Evolutionary conservation across 1,139 yeast species (phyloP).

Genomic region (Kodamaea anthophila): DNA sequence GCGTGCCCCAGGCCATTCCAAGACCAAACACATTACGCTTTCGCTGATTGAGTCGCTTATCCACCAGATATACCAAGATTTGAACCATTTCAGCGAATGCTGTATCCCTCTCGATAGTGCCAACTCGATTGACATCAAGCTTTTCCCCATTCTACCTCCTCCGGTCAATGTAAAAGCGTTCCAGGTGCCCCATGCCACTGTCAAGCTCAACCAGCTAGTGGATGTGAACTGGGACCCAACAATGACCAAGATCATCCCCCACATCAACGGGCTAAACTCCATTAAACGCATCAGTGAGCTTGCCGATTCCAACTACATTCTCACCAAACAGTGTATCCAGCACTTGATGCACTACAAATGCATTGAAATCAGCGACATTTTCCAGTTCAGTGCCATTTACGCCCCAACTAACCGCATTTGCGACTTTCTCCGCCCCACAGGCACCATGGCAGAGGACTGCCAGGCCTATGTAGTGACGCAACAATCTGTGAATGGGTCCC

Average conservation of each 20-base stretch:
- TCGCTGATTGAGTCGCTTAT: slow-evolving; percentile 73
- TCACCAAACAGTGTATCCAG: slow-evolving; percentile 83
- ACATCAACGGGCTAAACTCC: slow-evolving; percentile 82
- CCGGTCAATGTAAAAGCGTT: slow-evolving; percentile 68
- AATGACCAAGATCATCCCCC: slow-evolving; percentile 80
- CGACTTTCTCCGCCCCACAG: slow-evolving; percentile 54
- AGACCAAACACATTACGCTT: slow-evolving; percentile 38
- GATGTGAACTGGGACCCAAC: slow-evolving; percentile 98
- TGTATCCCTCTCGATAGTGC: slow-evolving; percentile 88
- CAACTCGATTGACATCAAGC: slow-evolving; percentile 84
- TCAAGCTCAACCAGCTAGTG: slow-evolving; percentile 59
- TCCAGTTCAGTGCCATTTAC: slow-evolving; percentile 83
- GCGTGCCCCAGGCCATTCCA: slow-evolving; percentile 36
- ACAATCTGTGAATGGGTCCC: slow-evolving; percentile 4
- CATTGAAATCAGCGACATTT: slow-evolving; percentile 74
- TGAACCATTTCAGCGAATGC: slow-evolving; percentile 93
- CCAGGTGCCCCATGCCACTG: slow-evolving; percentile 88
- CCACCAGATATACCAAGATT: slow-evolving; percentile 85
- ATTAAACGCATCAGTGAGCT: slow-evolving; percentile 69
- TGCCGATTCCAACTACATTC: slow-evolving; percentile 72
- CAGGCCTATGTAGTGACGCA: slow-evolving; percentile 63
- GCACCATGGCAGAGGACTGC: slow-evolving; percentile 69
- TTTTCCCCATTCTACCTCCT: slow-evolving; percentile 81
- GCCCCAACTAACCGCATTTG: slow-evolving; percentile 82
- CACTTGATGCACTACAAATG: slow-evolving; percentile 89